Conservation (phyloP, 495 filamentous ascomycete species). For the Lepraria neglecta region DNA sequence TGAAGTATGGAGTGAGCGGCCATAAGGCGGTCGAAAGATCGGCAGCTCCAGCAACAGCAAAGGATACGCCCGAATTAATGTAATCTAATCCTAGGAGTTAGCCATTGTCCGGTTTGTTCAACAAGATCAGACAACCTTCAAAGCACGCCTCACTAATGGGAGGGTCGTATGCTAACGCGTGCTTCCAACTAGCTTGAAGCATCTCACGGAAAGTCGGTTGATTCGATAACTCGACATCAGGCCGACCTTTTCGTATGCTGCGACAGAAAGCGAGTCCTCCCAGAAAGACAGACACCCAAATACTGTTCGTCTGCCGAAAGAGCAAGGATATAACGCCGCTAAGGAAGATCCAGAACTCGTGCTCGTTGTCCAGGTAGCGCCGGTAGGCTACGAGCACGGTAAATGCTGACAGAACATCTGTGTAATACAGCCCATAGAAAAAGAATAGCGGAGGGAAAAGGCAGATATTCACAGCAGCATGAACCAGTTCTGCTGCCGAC, state of each 20-base stretch:
- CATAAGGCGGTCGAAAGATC: constrained; percentile 45
- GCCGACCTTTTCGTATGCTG: constrained; percentile 28
- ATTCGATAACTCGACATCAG: constrained; percentile 11
- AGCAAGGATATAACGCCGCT: constrained; percentile 55
- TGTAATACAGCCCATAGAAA: constrained; percentile 92
- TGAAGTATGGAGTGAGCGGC: constrained; percentile 58
- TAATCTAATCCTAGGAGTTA: constrained; percentile 47
- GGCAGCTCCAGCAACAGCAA: constrained; percentile 49
- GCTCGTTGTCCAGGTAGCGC: constrained; percentile 46
- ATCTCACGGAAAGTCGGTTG: constrained; percentile 11
- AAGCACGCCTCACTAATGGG: constrained; percentile 48
- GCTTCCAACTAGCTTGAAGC: constrained; percentile 29
- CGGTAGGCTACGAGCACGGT: constrained; percentile 61
- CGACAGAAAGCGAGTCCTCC: constrained; percentile 65
- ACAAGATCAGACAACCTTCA: constrained; percentile 41
- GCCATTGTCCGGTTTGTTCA: constrained; percentile 6
- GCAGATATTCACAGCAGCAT: constrained; percentile 71
- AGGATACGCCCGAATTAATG: constrained; percentile 52
- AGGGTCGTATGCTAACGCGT: constrained; percentile 54
- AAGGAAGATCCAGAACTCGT: constrained; percentile 25
- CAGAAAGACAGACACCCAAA: constrained; percentile 86
- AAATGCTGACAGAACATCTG: constrained; percentile 62
- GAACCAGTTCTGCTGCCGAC: constrained; percentile 33
- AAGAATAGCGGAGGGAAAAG: constrained; percentile 91
- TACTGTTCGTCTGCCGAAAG: constrained; percentile 91